Percentiles rank a stretch among this genome's conserved stretches.
These are phyloP conservation scores for Amanita muscaria DNA, from an alignment of 768 basidiomycete genomes.

Conservation along the genomic window DNA sequence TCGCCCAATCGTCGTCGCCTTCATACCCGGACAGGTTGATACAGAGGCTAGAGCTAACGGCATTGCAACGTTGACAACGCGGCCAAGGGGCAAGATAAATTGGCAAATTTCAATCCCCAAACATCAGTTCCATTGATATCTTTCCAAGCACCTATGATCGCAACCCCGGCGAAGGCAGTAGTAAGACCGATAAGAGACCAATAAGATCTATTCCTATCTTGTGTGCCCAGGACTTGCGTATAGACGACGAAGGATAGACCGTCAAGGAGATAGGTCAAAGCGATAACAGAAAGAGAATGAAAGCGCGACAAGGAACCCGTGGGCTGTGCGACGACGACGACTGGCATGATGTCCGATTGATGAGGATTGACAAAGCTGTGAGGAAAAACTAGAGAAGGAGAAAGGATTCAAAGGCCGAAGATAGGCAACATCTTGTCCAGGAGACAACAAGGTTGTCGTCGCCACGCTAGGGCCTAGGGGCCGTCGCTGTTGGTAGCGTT, in stretches of 20 bases:
- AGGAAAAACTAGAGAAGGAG: slow-evolving; percentile 61
- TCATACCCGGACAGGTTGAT: slow-evolving; percentile 52
- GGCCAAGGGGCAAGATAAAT: slow-evolving; percentile 64
- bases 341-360: slow-evolving; percentile 63
- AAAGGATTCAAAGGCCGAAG: slow-evolving; percentile 53
- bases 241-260: slow-evolving; percentile 59
- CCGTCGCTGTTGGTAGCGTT: slow-evolving; percentile 15
- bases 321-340: slow-evolving; percentile 71
- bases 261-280: slow-evolving; percentile 71
- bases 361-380: slow-evolving; percentile 50
- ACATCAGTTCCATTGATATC: slow-evolving; percentile 62
- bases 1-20: slow-evolving; percentile 61
- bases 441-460: slow-evolving; percentile 21
- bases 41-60: slow-evolving; percentile 80
- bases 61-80: slow-evolving; percentile 65
- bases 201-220: slow-evolving; percentile 59
- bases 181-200: slow-evolving; percentile 57
- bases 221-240: slow-evolving; percentile 57
- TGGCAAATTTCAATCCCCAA: slow-evolving; percentile 55
- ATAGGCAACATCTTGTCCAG: slow-evolving; percentile 26
- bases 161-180: slow-evolving; percentile 64
- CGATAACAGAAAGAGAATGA: slow-evolving; percentile 63
- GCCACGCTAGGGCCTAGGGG: slow-evolving; percentile 15
- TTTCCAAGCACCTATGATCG: slow-evolving; percentile 73
- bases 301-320: slow-evolving; percentile 62